Base-by-base conservation (phyloP, 495 filamentous ascomycete genomes). In the Hypoxylon rickii region DNA sequence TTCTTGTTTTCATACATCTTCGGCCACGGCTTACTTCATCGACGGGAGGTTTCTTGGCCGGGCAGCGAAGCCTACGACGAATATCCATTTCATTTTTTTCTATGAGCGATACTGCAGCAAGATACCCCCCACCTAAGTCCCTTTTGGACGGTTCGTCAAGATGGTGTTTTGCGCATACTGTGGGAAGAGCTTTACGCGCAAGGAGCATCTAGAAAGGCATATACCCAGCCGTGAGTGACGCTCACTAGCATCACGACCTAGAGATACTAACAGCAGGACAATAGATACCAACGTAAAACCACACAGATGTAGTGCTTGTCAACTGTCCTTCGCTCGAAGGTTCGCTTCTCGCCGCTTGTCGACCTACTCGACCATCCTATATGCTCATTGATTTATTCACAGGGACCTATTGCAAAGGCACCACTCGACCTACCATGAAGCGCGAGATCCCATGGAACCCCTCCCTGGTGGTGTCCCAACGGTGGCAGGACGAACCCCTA, bases 251-350 rank as follows among this genome's bases (percentile, higher is more conserved):
- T 13, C 17, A 21, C 8, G n/a, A 24, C 7, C 33, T 29, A 44
- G 36, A 32, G 42, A 43, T 42, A 44, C 67, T 76, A 39, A 76
- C 61, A 16, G 26, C 22, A 2, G 12, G 13, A 29, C 18, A 18
- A 45, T 66, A 86, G 84, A 87, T 64, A 87, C 84, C 43, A 81
- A 85, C 59, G 79, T 85, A 24, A 87, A 86, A 63, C 84, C 84
- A 1, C 78, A 84, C 63, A 75, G 76, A 58, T 87, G 84, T 58
- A 72, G 69, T 48, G 73, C 72, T 10, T 87, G 84, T 39, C 77
- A 81, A 51, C 76, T 87, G 48, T 80, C 77, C n/a, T 87, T 86
- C 68, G 73, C 80, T 56, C 68, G 84, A 68, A 77, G 80, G 84
- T 80, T 73, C 66, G 46, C 43, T 32, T 21, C 20, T 45, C n/a